Conservation (phyloP, 495 filamentous ascomycete genomes). For the Trypethelium eluteriae region DNA sequence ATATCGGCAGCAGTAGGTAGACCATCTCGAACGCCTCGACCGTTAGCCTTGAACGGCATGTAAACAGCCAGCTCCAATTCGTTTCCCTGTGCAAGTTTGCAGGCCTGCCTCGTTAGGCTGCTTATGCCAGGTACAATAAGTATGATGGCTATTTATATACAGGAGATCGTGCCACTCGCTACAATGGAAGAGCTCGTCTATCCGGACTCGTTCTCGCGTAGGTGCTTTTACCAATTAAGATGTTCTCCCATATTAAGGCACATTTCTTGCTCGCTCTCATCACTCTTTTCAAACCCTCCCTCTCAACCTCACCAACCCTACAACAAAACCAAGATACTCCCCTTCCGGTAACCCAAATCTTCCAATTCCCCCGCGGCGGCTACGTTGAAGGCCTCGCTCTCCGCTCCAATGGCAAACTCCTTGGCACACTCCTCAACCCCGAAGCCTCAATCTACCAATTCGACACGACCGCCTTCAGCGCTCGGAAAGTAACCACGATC, state of each 20-base stretch:
- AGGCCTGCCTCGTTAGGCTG: background rate
- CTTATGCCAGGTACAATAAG: background rate
- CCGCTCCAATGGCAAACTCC: constrained; percentile 4
- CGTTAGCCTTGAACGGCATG: background rate
- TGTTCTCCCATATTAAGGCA: background rate
- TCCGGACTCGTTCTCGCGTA: background rate
- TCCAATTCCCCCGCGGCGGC: constrained; percentile 8
- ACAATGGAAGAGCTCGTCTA: background rate
- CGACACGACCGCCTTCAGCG: constrained; percentile 6
- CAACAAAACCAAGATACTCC: background rate
- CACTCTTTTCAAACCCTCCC: background rate
- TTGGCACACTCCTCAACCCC: constrained; percentile 1
- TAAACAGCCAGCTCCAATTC: background rate
- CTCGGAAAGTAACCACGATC: background rate
- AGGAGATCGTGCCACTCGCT: background rate
- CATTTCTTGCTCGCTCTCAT: background rate
- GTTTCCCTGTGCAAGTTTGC: background rate
- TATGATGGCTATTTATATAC: background rate
- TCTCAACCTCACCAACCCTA: background rate
- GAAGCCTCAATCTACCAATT: constrained; percentile 9
- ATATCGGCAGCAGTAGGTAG: background rate
- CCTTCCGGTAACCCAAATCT: constrained; percentile 6
- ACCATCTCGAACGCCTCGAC: background rate
- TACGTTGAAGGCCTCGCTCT: constrained; percentile 3
- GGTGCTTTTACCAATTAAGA: background rate